Evolutionary conservation across 2,329 filamentous ascomycete species (phyloP).

Genomic region (Aspergillus arachidicola): DNA sequence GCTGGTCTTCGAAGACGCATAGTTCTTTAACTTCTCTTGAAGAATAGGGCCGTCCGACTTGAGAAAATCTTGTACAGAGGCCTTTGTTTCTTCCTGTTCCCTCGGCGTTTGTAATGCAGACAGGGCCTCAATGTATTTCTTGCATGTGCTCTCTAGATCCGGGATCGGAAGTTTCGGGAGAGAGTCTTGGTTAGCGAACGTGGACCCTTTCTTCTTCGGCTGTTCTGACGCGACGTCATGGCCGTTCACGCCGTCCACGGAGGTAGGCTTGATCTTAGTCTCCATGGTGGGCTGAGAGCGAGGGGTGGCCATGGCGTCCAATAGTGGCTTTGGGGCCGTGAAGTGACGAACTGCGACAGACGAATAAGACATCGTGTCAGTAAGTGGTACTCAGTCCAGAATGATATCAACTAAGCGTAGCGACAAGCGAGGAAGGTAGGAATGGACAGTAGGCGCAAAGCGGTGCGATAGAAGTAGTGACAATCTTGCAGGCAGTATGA

Average conservation of each 20-base stretch:
- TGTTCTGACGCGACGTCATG: slow-evolving; percentile 32
- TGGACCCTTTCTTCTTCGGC: slow-evolving; percentile 69
- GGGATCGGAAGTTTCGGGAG: slow-evolving; percentile 92
- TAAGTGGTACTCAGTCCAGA: slow-evolving; percentile 28
- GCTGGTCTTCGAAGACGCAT: slow-evolving; percentile 86
- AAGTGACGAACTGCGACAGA: slow-evolving; percentile 71
- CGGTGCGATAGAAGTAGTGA: slow-evolving; percentile 91
- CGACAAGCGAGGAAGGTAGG: slow-evolving; percentile 76
- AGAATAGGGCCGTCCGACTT: slow-evolving; percentile 77
- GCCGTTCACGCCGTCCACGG: slow-evolving; percentile 15
- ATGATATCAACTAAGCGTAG: slow-evolving; percentile 62
- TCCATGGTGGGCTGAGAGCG: slow-evolving; percentile 31
- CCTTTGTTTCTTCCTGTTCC: slow-evolving; percentile 80
- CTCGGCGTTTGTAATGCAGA: slow-evolving; percentile 77
- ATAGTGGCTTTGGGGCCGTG: slow-evolving; percentile 71
- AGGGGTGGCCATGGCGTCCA: slow-evolving; percentile 63
- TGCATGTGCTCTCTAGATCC: slow-evolving; percentile 75
- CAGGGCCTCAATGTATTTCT: slow-evolving; percentile 77
- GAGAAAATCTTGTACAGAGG: slow-evolving; percentile 81
- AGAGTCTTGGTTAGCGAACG: slow-evolving; percentile 84
- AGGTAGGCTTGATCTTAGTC: slow-evolving; percentile 22
- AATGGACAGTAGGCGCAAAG: slow-evolving; percentile 81
- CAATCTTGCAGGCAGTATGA: slow-evolving; percentile 81
- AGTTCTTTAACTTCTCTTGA: slow-evolving; percentile 86
- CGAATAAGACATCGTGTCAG: slow-evolving; percentile 62